A percentile compares a stretch with the other conserved stretches of the same genome.
Conservation (phyloP, 306 rosid species). For the Heteromeles arbutifolia region DNA sequence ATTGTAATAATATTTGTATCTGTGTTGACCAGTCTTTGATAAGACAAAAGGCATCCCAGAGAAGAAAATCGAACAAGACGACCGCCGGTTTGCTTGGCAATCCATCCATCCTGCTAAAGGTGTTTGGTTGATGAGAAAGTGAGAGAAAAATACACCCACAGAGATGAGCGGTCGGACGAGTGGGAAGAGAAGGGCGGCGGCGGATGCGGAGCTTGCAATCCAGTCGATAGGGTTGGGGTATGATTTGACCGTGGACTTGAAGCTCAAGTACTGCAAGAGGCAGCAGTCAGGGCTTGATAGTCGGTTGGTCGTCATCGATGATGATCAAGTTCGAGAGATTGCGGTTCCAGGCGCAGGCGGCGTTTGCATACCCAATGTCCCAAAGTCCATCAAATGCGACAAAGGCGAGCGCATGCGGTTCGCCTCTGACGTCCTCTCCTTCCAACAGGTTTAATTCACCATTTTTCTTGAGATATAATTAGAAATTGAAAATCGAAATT, state of each 20-base stretch:
- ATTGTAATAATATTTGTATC: too few relatives aligned
- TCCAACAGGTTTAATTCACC: conserved; percentile 54
- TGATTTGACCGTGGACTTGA: conserved; percentile 61
- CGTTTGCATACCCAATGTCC: conserved; percentile 51
- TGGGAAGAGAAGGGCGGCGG: conserved; percentile 20
- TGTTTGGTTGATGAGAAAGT: background rate
- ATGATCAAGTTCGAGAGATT: conserved; percentile 30
- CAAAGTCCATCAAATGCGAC: conserved; percentile 75
- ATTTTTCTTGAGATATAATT: background rate
- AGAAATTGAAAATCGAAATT: background rate
- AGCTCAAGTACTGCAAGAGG: conserved; percentile 52
- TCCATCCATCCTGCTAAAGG: background rate
- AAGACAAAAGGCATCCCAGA: background rate
- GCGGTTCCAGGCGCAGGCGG: conserved; percentile 58
- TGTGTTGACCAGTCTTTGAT: background rate
- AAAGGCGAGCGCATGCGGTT: conserved; percentile 81
- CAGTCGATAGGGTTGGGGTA: conserved; percentile 51
- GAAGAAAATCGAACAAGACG: background rate
- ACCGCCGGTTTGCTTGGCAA: background rate
- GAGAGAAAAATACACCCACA: background rate
- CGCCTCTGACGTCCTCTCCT: conserved; percentile 67
- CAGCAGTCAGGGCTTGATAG: background rate
- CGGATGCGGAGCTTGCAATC: conserved; percentile 38
- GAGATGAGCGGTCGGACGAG: conserved; percentile 6
- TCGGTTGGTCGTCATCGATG: conserved; percentile 41